Conservation (phyloP, 23 red algal genomes). For the Pyropia yezoensis region DNA sequence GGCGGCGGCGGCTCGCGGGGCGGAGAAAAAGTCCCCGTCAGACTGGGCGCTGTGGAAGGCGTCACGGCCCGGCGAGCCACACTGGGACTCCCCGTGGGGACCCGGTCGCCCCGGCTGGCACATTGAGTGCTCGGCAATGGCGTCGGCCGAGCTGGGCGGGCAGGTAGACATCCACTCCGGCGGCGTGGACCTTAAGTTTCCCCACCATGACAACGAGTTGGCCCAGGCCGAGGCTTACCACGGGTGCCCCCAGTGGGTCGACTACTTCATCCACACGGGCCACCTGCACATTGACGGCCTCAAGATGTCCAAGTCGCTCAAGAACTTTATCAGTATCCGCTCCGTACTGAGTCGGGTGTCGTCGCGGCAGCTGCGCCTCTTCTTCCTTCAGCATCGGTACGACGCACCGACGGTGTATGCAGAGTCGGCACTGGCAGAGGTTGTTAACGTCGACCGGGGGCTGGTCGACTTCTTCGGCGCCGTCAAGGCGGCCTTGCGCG, state of each 20-base stretch:
- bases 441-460: slow-evolving; percentile 44
- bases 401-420: slow-evolving; percentile 79
- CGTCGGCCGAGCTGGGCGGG: slow-evolving; percentile 45
- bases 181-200: slow-evolving; percentile 87
- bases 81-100: slow-evolving; percentile 80
- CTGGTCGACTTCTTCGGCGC: slow-evolving; percentile 72
- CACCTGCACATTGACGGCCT: slow-evolving; percentile 97
- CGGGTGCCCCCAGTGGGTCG: slow-evolving; percentile 65
- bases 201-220: slow-evolving; percentile 94
- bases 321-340: slow-evolving; percentile 96
- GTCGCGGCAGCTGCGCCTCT: slow-evolving; percentile 64
- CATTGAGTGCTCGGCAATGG: slow-evolving; percentile 98
- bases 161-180: slow-evolving; percentile 84
- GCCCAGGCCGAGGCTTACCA: slow-evolving; percentile 88
- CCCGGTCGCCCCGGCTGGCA: slow-evolving; percentile 90
- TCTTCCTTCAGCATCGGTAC: slow-evolving; percentile 76
- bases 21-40: slow-evolving; percentile 55
- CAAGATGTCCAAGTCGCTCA: slow-evolving; percentile 99
- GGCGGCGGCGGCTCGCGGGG: slow-evolving; percentile 11
- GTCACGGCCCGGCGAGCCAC: slow-evolving; percentile 61
- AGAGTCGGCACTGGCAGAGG: slow-evolving; percentile 70
- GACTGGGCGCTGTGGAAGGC: slow-evolving; percentile 97
- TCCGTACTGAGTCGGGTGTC: slow-evolving; percentile 44
- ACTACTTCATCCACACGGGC: slow-evolving; percentile 87
- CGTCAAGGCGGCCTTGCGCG: slow-evolving; percentile 57